Conservation (phyloP, 257 asterid species). For the Solanum ahanhuiri region DNA sequence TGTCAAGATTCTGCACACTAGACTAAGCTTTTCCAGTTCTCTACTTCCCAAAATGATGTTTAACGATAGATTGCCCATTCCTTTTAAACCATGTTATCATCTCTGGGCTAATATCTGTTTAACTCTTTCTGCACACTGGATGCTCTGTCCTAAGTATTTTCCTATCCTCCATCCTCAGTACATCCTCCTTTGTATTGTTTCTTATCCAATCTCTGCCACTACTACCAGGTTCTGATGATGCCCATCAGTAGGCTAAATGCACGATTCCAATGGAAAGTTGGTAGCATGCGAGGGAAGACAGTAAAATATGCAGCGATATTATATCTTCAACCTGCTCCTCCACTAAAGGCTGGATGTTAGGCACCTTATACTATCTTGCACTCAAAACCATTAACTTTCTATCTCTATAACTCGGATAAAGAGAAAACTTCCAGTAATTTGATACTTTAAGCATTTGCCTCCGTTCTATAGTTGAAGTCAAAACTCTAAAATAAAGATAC, state of each 20-base stretch:
- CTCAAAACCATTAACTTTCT: not conserved
- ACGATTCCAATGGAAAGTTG: not conserved
- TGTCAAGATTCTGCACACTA: not conserved
- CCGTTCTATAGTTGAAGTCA: not conserved
- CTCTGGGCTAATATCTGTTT: not conserved
- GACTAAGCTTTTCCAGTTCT: not conserved
- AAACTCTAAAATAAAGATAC: not conserved
- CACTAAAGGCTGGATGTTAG: not conserved
- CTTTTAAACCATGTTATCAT: not conserved
- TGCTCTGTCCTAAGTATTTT: not conserved
- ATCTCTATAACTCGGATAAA: not conserved
- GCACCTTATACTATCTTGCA: not conserved
- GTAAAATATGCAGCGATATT: not conserved
- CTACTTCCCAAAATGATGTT: not conserved
- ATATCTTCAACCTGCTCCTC: not conserved
- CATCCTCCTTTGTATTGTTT: not conserved
- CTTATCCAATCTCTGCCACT: not conserved
- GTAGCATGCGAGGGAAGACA: not conserved
- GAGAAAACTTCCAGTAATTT: not conserved
- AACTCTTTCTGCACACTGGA: not conserved
- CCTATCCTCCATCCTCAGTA: not conserved
- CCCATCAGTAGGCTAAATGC: not conserved
- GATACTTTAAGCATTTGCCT: not conserved
- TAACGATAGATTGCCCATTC: not conserved
- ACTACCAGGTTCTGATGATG: not conserved